Conservation (phyloP, 139 green algal species). For the Chlamydomonas schloesseri region DNA sequence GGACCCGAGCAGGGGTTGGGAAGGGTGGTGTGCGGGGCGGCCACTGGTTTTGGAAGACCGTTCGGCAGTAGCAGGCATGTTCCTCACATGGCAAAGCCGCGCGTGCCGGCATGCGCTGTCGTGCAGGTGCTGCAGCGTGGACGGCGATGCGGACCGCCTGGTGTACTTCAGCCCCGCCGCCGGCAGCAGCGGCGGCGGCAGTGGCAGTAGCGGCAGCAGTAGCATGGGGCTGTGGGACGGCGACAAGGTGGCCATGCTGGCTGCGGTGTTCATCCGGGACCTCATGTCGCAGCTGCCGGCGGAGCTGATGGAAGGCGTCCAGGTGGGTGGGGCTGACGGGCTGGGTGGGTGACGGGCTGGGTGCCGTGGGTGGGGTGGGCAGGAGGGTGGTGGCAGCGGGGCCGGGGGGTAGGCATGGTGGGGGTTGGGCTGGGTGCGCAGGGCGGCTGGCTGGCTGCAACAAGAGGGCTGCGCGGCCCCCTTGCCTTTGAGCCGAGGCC, state of each 20-base stretch:
- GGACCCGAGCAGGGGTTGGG: too few species aligned
- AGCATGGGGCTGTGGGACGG: constrained; percentile 88
- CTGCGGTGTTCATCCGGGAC: constrained; percentile 73
- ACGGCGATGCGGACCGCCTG: constrained; percentile 97
- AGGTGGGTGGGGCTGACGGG: not conserved
- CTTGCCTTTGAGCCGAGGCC: too few species aligned
- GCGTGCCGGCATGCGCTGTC: not conserved
- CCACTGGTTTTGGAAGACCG: too few species aligned
- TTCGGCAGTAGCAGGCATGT: too few species aligned
- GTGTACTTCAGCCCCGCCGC: constrained; percentile 87
- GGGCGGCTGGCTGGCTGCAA: too few species aligned
- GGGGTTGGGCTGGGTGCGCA: too few species aligned
- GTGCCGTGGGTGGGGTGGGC: not conserved
- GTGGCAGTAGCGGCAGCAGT: not conserved
- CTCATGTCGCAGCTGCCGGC: constrained; percentile 71
- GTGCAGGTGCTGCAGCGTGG: constrained; percentile 77
- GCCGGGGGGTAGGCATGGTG: too few species aligned
- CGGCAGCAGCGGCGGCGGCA: not conserved
- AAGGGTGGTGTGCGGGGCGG: too few species aligned
- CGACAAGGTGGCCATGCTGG: constrained; percentile 93
- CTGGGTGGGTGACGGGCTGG: not conserved
- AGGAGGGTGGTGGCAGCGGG: not conserved
- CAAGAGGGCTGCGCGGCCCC: too few species aligned
- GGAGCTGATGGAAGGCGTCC: constrained; percentile 9
- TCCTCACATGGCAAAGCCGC: too few species aligned